Evolutionary conservation across 352 stramenopile genomes (phyloP), one percentile per base, ranked within the genome.

Genomic region (Phytophthora hibernalis): DNA sequence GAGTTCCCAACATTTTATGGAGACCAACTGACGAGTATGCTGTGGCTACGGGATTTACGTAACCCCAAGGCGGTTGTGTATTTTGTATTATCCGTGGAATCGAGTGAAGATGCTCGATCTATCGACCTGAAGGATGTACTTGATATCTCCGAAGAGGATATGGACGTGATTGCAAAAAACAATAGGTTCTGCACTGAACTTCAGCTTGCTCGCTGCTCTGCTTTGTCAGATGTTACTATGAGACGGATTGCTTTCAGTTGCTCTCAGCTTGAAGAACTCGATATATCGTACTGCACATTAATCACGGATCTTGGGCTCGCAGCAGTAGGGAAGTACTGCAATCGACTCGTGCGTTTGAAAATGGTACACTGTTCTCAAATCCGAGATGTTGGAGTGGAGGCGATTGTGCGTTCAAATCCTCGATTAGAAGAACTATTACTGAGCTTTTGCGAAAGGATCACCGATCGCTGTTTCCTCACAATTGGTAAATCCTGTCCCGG

Each of bases 341-440:
- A 74, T 22, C 67, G 76, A 2, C 61, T 97, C 0, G 77, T 86
- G 26, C 63, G 68, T 0, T 56, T 96, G 8, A 80, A 69, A 50
- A 66, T 94, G 28, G 64, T 71, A 0, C 61, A 72, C 21, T 97
- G 92, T 43, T 76, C 83, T 52, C 60, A 88, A 47, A 79, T 98
- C 43, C 90, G 70, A 3, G 91, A 97, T 47, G 66, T 87, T 20
- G 90, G 89, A 1, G 69, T 97, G 2, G 86, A 92, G 54, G 83
- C 82, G 1, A 65, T 92, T 0, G 89, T 87, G 0, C 61, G 69
- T 2, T 48, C 54, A 0, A 91, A 89, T 30, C 51, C 68, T 24
- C 75, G 70, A 43, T 83, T 95, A 0, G 72, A 85, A 37, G 68
- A 89, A 33, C 57, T 97, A 0, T 60, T 61, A 5, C 57, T 91